Base-by-base conservation (phyloP, 257 asterid genomes). In the Plectranthus barbatus region DNA sequence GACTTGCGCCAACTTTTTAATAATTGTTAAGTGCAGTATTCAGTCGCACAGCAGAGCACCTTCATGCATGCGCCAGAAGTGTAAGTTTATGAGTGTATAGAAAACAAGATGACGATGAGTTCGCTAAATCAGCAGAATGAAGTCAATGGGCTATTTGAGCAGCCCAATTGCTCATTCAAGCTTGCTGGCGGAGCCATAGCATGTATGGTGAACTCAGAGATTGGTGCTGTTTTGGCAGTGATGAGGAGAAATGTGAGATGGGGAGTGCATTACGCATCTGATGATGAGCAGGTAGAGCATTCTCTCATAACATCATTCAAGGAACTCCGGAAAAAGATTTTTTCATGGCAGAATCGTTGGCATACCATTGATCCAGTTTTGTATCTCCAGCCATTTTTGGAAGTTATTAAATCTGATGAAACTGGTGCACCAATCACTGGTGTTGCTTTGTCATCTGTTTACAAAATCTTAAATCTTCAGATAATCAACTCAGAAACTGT, bases 241-340 rank as follows among this genome's bases (percentile, higher is more conserved):
- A 92, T 92, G 97, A 85, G 97, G 85, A 83, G 99, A 78, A 92
- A 92, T 69, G 99, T 92, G 60, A 83, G 97, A 63, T 92, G 99
- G 97, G 97, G 97, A 71, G 84, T 80, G 65, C 91, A 73, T 60
- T 92, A 89, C 80, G 93, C 81, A 19, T 75, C 79, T 66, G 93
- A 82, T 58, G 99, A 89, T 72, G 97, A 92, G 47, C 97, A 84
- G 78, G 51, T 75, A 50, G 99, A 92, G 81, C 94, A 85, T 74
- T 75, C 87, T 77, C 94, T 92, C 29, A 83, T 92, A 74, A 68
- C 69, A 62, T 89, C 95, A 41, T 83, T 92, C 79, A 92, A 89
- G 80, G 95, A 79, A 72, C 77, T 92, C 57, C 79, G 96, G 18
- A 93, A 85, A 75, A 76, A 79, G 71, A 85, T 89, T 5, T 92